Evolutionary conservation across 2,329 filamentous ascomycete genomes (phyloP), one percentile per base, ranked within the genome.

Genomic region (Plectosphaerella cucumerina): DNA sequence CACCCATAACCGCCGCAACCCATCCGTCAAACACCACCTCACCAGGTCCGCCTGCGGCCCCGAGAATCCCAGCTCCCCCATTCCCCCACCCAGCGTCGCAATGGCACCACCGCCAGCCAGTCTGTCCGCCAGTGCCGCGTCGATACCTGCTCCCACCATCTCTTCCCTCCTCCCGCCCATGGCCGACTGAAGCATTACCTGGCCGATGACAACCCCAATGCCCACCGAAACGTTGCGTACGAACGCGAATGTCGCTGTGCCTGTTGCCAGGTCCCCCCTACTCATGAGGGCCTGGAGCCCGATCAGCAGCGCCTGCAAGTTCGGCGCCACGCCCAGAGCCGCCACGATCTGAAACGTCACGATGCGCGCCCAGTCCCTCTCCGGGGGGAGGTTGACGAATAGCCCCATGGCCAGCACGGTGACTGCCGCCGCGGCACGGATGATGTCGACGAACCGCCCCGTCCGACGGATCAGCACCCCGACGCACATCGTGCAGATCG

Each of bases 181-280:
- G 53, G 78, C 71, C 63, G 92, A 91, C 67, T 90, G 85, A 70
- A 92, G 91, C 35, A 92, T 78, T 44, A 90, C 86, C n/a, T 86
- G 84, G 21, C 89, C 89, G 37, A 91, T 74, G 2, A 90, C 86
- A 48, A 90, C 78, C 0, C 83, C 84, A 18, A 85, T 78, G 3
- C 84, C 78, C 0, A 84, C 88, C 10, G 83, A 84, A 3, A 91
- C 70, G 58, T 87, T 86, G 18, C 87, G 81, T 8, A 85, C 74
- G 62, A 89, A 88, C 9, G 79, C 75, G 56, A 87, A 85, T 2
- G 83, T 85, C 1, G 84, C 78, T 0, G 85, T 89, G 0, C 81
- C 85, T 2, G 83, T 79, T n/a, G 82, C 86, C 44, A 87, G 85
- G 58, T 89, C 85, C 23, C 76, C 73, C 41, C 75, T 76, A 21